Base-by-base conservation (phyloP, 2,329 filamentous ascomycete genomes). In the Magnaporthales sp. region DNA sequence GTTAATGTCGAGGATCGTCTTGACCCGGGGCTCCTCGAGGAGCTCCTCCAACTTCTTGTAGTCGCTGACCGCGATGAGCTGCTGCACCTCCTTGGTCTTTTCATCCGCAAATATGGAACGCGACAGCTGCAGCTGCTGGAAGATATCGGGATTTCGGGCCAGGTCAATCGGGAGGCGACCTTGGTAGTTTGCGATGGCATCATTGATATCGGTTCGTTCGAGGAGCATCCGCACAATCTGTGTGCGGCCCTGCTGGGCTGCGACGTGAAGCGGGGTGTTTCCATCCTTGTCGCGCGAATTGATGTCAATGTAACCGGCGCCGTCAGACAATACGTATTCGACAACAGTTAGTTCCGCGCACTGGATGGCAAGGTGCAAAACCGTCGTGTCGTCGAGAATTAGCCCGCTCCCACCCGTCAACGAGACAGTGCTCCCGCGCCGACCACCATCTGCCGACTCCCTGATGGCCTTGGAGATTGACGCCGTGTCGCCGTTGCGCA, bases 231-330 rank as follows among this genome's bases (percentile, higher is more conserved):
- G 89, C 67, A 99, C 93, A 8, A 97, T 85, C 2, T 90, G 86
- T 0, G 86, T 86, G 61, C 95, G 87, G 13, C 94, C 94, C 66
- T 98, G 89, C 66, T 86, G 83, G 31, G 94, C 91, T 9, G 95
- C 95, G 51, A 98, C 79, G 76, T 98, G 94, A 65, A 99, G 84
- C 26, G 95, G 89, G 0, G 93, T 97, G 76, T 98, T 99, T 68
- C 95, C 95, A 72, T 98, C 94, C 71, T 91, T 90, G 78, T 99
- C 95, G 68, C 91, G 88, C 56, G 91, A 89, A 77, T 98, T 99
- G 76, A 98, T 81, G 74, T 98, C 93, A 66, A 96, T 81, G 65
- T 81, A 80, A 58, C 81, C 82, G 15, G 81, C 83, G 31, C 90
- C 87, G 69, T 92, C 85, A 1, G 92, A 93, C 60, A 99, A 80